Conservation (phyloP, 2,329 filamentous ascomycete species). For the Penicillium freii region DNA sequence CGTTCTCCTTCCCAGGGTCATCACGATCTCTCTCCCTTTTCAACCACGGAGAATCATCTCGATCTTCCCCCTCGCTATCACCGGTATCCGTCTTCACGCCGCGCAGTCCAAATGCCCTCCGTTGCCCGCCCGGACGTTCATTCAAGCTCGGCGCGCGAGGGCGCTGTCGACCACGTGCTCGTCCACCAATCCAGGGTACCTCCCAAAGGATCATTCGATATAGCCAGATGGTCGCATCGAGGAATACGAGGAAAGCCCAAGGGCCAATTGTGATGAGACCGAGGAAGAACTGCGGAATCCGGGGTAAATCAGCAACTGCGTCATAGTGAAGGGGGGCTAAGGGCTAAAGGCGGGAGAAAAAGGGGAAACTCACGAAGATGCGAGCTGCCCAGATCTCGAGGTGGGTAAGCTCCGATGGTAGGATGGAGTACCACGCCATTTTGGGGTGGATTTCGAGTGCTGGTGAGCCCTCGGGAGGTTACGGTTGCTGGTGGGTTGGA, state of each 20-base stretch:
- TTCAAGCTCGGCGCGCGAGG: slow-evolving; percentile 62
- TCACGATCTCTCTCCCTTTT: neutral
- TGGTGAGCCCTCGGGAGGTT: slow-evolving; percentile 3
- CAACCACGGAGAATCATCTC: neutral
- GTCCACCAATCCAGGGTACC: slow-evolving; percentile 59
- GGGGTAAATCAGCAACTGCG: slow-evolving; percentile 1
- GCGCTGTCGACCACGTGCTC: slow-evolving; percentile 58
- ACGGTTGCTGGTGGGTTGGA: slow-evolving; percentile 9
- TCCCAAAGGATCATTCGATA: slow-evolving; percentile 59
- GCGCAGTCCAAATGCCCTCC: slow-evolving; percentile 30
- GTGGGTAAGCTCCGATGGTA: slow-evolving; percentile 57
- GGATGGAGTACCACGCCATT: slow-evolving; percentile 66
- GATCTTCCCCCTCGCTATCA: slow-evolving; percentile 7
- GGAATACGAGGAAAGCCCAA: slow-evolving; percentile 61
- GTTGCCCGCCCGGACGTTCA: slow-evolving; percentile 54
- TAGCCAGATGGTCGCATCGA: slow-evolving; percentile 63
- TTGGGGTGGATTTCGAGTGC: neutral
- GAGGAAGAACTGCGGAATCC: slow-evolving; percentile 54
- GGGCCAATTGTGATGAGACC: slow-evolving; percentile 61
- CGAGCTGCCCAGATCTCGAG: slow-evolving; percentile 63
- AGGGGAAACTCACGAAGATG: slow-evolving; percentile 57
- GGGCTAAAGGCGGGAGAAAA: neutral
- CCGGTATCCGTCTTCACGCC: slow-evolving; percentile 21
- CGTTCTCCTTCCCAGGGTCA: slow-evolving; percentile 12
- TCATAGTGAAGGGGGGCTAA: neutral